These are phyloP conservation scores for Hirsutella thompsonii DNA, from an alignment of 2,329 filamentous ascomycete genomes.

Conservation along the genomic window DNA sequence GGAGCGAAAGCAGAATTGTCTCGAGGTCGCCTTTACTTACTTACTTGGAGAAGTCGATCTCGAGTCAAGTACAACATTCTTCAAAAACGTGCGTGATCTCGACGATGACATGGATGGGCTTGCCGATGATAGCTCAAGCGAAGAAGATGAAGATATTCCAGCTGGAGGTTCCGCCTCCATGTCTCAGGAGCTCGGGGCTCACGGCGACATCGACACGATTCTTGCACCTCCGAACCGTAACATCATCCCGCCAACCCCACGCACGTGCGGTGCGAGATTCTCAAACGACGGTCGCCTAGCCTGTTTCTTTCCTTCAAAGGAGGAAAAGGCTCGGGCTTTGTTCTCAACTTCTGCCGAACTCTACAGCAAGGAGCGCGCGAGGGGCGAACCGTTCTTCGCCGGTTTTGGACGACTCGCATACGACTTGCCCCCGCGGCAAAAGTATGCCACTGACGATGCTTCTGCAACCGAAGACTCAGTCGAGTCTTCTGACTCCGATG, in stretches of 20 bases:
- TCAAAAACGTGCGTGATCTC: constrained; percentile 51
- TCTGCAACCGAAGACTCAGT: constrained; percentile 38
- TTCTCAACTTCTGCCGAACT: constrained; percentile 33
- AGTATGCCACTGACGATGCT: constrained; percentile 32
- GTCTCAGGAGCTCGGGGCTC: constrained; percentile 47
- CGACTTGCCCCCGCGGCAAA: constrained; percentile 34
- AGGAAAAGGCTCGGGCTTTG: constrained; percentile 41
- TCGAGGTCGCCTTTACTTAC: constrained; percentile 50
- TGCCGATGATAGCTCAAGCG: constrained; percentile 70
- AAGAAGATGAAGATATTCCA: constrained; percentile 52
- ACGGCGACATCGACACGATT: constrained; percentile 38
- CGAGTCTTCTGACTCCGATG: constrained; percentile 35
- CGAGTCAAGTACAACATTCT: constrained; percentile 45
- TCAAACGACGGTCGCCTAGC: constrained; percentile 49
- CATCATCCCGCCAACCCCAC: constrained; percentile 41
- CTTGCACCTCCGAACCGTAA: constrained; percentile 37
- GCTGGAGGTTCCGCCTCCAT: constrained; percentile 42
- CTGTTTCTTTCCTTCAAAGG: constrained; percentile 58
- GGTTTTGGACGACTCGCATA: constrained; percentile 42
- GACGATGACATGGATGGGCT: constrained; percentile 43
- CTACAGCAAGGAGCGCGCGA: constrained; percentile 33
- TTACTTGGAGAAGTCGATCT: constrained; percentile 50
- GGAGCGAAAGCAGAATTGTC: constrained; percentile 44
- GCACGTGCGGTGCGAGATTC: constrained; percentile 48
- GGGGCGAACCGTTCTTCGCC: constrained; percentile 42